Evolutionary conservation across 345 rosid genomes (phyloP).

Genomic region (Isatis tinctoria): DNA sequence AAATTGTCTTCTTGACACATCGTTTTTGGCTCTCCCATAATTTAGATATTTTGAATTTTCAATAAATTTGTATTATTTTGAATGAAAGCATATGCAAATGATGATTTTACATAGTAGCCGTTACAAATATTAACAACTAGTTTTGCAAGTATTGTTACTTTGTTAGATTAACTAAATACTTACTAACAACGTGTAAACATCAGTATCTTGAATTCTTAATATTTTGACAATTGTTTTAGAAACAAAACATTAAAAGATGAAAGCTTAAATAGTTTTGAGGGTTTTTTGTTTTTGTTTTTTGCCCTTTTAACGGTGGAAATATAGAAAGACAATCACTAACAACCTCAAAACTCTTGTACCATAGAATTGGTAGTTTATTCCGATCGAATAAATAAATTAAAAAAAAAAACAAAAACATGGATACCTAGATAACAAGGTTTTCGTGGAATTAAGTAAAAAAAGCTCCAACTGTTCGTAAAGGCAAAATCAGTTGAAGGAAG

Average conservation of each 20-base stretch:
- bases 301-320: not conserved
- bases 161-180: too few species aligned
- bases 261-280: too few species aligned
- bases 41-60: too few species aligned
- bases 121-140: not conserved
- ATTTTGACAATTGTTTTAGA: too few species aligned
- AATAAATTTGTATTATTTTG: too few species aligned
- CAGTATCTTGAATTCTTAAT: too few species aligned
- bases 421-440: not conserved
- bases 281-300: too few species aligned
- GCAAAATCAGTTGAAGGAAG: not conserved
- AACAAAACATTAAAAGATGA: too few species aligned
- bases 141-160: not conserved
- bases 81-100: too few species aligned
- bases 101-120: not conserved
- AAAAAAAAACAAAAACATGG: not conserved
- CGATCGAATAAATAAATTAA: not conserved
- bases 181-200: too few species aligned
- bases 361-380: not conserved
- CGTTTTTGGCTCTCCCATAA: not conserved
- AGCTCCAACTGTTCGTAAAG: not conserved
- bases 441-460: not conserved
- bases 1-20: conserved; percentile 4
- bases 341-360: not conserved
- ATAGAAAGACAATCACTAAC: not conserved